Conservation (phyloP, 495 filamentous ascomycete species). For the Penicillium fimorum region DNA sequence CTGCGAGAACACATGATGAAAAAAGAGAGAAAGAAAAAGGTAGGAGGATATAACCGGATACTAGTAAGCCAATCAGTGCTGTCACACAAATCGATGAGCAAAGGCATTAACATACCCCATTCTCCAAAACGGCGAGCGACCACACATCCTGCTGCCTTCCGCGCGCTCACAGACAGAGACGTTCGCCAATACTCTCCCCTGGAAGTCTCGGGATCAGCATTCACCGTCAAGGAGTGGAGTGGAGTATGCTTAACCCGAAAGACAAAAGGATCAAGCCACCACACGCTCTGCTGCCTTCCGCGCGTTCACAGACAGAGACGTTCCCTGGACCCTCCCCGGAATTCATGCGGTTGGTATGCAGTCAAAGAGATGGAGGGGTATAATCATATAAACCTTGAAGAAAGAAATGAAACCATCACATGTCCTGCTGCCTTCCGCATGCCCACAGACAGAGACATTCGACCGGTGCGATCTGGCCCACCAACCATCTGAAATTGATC, state of each 20-base stretch:
- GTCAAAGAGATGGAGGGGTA: too few relatives aligned
- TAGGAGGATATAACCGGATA: background rate
- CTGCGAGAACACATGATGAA: constrained; percentile 1
- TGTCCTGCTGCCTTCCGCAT: background rate
- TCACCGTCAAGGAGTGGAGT: background rate
- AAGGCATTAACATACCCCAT: background rate
- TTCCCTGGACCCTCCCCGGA: too few relatives aligned
- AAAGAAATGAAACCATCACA: too few relatives aligned
- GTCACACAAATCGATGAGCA: background rate
- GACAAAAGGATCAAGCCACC: background rate
- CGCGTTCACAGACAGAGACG: constrained; percentile 1
- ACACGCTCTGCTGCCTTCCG: background rate
- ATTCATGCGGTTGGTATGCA: too few relatives aligned
- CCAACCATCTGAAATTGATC: background rate
- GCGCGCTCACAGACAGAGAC: background rate
- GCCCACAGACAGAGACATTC: constrained; percentile 5
- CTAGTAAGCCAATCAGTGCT: background rate
- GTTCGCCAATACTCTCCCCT: background rate
- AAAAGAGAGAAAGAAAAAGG: background rate
- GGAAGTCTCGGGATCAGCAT: background rate
- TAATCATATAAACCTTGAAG: too few relatives aligned
- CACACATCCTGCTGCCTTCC: constrained; percentile 4
- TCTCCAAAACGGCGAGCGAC: background rate
- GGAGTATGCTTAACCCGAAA: background rate
- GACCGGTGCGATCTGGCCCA: background rate